Base-by-base conservation (phyloP, 345 rosid genomes). In the Sonneratia caseolaris region DNA sequence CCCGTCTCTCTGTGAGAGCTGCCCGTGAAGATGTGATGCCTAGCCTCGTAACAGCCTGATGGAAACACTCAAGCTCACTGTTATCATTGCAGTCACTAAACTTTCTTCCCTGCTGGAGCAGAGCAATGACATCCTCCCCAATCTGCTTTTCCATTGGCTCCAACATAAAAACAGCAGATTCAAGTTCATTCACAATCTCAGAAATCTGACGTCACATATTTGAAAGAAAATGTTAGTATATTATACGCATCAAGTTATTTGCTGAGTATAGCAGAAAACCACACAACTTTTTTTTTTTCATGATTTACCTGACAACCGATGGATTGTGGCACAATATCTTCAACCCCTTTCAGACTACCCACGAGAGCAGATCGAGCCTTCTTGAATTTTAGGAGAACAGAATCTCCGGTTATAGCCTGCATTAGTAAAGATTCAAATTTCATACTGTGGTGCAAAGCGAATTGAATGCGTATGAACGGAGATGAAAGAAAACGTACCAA, bases 321-420 rank as follows among this genome's bases (percentile, higher is more conserved):
- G 13, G 97, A 88, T 76, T 84, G 90, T 14, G 90, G 91, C 76
- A 92, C 97, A 81, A 96, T 92, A 81, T 92, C 96, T 79, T 96
- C 97, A 0, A 96, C 98, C 42, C 91, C 89, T 83, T 83, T 89
- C 76, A 96, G 97, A 83, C 99, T 83, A 72, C 89, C 86, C 43
- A 82, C 79, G 70, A 96, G 97, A 64, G 95, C 86, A 79, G 72
- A 66, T 65, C 86, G 88, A 42, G 93, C 88, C 80, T 85, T 92
- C 76, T 87, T 96, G 71, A 96, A 96, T 79, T 92, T 96, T 69
- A 77, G 75, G 75, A 96, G 91, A 78, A 92, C 91, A 36, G 98
- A 84, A 78, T 92, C 96, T 68, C 93, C 98, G 4, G 99, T 96
- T 59, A 96, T 91, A 72, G 98, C 99, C 99, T 96, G 80, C 74